A percentile compares a stretch with the other conserved stretches of the same genome.
phyloP scores from a whole-genome alignment of 2,329 filamentous ascomycete species.

The Pseudocercospora ulei region DNA sequence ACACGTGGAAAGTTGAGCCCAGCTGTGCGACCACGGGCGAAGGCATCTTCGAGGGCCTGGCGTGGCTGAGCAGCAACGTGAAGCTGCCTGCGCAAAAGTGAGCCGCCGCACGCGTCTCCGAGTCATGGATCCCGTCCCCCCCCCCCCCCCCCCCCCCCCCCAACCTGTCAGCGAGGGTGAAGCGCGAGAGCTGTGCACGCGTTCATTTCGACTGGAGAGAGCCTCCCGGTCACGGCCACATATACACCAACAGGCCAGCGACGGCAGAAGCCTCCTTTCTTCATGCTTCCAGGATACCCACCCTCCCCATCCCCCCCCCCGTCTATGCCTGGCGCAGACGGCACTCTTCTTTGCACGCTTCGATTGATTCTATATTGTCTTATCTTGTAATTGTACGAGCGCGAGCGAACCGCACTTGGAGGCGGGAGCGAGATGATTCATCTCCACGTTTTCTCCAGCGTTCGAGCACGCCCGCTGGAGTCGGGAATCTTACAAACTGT shows the following conservation, averaged over 20 bases:
- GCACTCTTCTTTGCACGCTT: conserved; percentile 1
- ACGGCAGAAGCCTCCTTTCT: conserved; percentile 5
- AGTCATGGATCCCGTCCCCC: no score
- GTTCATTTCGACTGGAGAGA: background rate
- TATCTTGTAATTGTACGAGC: conserved; percentile 6
- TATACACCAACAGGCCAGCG: conserved; percentile 5
- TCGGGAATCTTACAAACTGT: conserved; percentile 1
- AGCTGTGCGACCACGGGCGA: conserved; percentile 47
- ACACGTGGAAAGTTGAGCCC: conserved; percentile 48
- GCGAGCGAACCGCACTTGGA: conserved; percentile 2
- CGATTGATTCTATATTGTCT: conserved; percentile 5
- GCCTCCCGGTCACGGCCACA: conserved; percentile 6
- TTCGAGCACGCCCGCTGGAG: conserved; percentile 4
- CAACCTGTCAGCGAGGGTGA: no score
- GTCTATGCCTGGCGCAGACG: conserved; percentile 7
- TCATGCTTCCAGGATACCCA: conserved; percentile 9
- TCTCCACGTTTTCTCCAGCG: conserved; percentile 7
- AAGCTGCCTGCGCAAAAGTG: conserved; percentile 33
- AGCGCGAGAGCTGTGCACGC: no score
- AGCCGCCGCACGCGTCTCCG: conserved; percentile 4
- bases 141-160: no score
- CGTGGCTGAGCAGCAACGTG: conserved; percentile 46
- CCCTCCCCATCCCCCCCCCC: no score
- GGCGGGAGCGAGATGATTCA: no score
- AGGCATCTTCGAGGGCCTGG: conserved; percentile 46